Evolutionary conservation across 2,329 filamentous ascomycete genomes (phyloP), one percentile per base, ranked within the genome.

Genomic region (Diaporthe destruens): DNA sequence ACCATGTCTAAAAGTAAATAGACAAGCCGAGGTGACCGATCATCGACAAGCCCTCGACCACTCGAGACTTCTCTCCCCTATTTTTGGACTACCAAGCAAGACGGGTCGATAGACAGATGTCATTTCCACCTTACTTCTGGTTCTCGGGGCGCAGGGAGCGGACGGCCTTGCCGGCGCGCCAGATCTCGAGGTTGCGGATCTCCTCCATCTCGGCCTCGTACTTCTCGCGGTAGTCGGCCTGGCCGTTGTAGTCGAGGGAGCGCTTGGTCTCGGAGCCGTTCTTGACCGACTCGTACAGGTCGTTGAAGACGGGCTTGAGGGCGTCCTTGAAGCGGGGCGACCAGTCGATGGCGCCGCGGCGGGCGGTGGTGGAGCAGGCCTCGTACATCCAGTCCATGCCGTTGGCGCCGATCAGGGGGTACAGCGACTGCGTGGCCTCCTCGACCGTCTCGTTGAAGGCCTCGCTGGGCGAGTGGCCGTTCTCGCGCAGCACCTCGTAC

Each of bases 341-440:
- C 96, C 96, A 99, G 91, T 99, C 96, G 83, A 99, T 97, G 87
- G 96, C 96, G 86, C 96, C 96, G 83, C 96, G 95, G 82, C 96
- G 94, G 82, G 96, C 96, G 73, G 96, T 99, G 83, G 96, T 99
- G 76, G 96, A 98, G 93, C 96, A 99, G 78, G 96, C 96, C 84
- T 96, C 95, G 89, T 97, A 99, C 96, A 99, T 99, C 95, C 97
- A 99, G 90, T 99, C 96, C 96, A 99, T 98, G 82, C 96, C 96
- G 87, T 98, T 93, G 86, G 90, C 91, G 82, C 96, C 96, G 82
- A 99, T 99, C 82, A 99, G 90, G 77, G 96, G 96, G 91, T 99
- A 99, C 82, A 99, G 89, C 78, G 91, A 94, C 91, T 99, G 96
- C 69, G 96, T 99, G 77, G 96, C 96, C 91, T 99, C 96, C 91